Evolutionary conservation across 495 filamentous ascomycete species (phyloP), one percentile per base, ranked within the genome.

Genomic region (Lichenothelia convexa): DNA sequence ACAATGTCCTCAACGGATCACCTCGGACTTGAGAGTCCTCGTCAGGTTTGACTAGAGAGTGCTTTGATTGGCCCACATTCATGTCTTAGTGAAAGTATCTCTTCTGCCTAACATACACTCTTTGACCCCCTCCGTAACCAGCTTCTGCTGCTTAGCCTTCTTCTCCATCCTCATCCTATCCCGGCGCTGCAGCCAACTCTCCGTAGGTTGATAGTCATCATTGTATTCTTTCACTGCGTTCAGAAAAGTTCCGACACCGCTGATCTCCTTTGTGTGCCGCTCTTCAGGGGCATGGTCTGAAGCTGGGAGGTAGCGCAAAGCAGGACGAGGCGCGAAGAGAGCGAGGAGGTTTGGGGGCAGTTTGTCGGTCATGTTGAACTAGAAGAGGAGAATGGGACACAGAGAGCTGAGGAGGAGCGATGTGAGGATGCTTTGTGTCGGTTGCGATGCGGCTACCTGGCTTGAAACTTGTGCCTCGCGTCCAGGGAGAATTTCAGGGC

Each of bases 1-100:
- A 93, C 32, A 95, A 68, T 21, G 89, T 95, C 55, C 78, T 92
- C 70, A 83, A 95, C 1, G 87, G 75, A 59, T 95, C 87, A 19
- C 91, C 91, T 45, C 81, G 70, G 32, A 89, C 75, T 49, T 92
- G 82, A 2, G 78, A 67, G 48, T 97, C 80, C 17, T 80, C 75
- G 3, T 12, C 33, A 7, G 57, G 54, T 22, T 56, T 50, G 40
- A 54, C 48, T 45, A 39, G 20, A 11, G 18, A 31, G 18, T 30
- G 27, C 12, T 22, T 42, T 18, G 18, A 29, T 30, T n/a, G 18
- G 6, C 11, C 30, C 21, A 32, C 8, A 17, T 32, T 7, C 15
- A n/a, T n/a, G n/a, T n/a, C n/a, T n/a, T n/a, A 12, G 11, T 30
- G n/a, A 3, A 20, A 11, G 18, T 34, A 18, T 16, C 22, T 11